Percentiles rank a stretch among this genome's conserved stretches.
Evolutionary conservation across 1,284 basidiomycete species (phyloP).

Genomic region (Takashimella koratensis): DNA sequence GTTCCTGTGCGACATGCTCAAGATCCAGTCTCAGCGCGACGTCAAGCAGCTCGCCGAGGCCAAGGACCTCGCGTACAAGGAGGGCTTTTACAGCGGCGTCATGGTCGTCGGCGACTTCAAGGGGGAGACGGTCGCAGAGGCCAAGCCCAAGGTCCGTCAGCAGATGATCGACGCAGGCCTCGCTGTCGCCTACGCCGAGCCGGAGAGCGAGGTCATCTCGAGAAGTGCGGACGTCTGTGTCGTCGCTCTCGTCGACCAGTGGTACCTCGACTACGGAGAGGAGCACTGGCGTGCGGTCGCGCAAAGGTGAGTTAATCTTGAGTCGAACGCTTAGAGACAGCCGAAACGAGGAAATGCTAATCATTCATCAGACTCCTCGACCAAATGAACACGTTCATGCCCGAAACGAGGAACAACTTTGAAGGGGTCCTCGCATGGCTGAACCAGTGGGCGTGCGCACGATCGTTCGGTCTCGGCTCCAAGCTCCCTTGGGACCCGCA

Average conservation of each 20-base stretch:
- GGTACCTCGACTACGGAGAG: conserved; percentile 99
- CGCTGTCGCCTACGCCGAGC: conserved; percentile 92
- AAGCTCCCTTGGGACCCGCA: conserved; percentile 95
- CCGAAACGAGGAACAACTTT: conserved; percentile 87
- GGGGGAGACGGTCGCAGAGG: conserved; percentile 81
- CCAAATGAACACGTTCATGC: conserved; percentile 83
- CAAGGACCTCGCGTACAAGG: conserved; percentile 97
- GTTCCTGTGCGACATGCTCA: conserved; percentile 81
- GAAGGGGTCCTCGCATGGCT: conserved; percentile 92
- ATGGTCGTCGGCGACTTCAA: conserved; percentile 89
- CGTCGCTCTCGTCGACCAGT: conserved; percentile 97
- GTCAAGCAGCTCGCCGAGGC: conserved; percentile 88
- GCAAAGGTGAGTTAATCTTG: conserved; percentile 59
- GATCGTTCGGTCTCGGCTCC: conserved; percentile 94
- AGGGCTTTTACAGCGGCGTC: conserved; percentile 91
- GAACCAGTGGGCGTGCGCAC: conserved; percentile 98
- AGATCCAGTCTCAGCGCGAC: conserved; percentile 96
- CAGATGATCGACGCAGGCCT: conserved; percentile 73
- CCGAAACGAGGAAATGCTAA: neutral
- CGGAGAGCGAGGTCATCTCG: conserved; percentile 86
- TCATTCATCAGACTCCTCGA: conserved; percentile 71
- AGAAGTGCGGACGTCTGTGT: conserved; percentile 93
- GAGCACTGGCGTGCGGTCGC: conserved; percentile 78
- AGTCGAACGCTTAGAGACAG: conserved; percentile 5
- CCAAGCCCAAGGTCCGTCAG: conserved; percentile 83